These are phyloP conservation scores for Jackrogersella minutella DNA, from an alignment of 495 filamentous ascomycete genomes.

Conservation along the genomic window DNA sequence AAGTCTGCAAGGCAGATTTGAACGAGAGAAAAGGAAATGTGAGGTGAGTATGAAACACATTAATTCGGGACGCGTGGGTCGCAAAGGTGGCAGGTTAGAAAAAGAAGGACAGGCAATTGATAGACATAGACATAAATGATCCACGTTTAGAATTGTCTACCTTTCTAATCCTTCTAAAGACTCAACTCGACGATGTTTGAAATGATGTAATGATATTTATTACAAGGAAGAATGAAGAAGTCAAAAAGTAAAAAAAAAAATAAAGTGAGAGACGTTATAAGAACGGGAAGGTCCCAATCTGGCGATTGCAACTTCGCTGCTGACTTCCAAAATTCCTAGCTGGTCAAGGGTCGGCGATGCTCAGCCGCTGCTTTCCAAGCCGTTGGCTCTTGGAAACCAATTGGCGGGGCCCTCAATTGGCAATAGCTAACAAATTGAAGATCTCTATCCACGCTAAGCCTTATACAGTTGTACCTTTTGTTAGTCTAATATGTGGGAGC, in stretches of 20 bases:
- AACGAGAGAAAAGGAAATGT: constrained; percentile 35
- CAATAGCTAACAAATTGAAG: constrained; percentile 11
- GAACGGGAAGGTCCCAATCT: constrained; percentile 16
- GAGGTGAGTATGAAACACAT: constrained; percentile 40
- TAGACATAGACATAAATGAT: constrained; percentile 30
- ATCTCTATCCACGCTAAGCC: constrained; percentile 26
- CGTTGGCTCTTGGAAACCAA: constrained; percentile 8
- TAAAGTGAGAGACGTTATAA: neutral
- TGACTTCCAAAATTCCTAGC: constrained; percentile 18
- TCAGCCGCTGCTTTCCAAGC: constrained; percentile 32
- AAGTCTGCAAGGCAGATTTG: constrained; percentile 26
- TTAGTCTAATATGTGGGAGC: constrained; percentile 5
- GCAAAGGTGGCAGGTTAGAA: constrained; percentile 18
- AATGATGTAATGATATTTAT: neutral
- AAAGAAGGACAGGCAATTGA: constrained; percentile 31
- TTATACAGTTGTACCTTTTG: constrained; percentile 27
- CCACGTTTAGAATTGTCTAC: neutral
- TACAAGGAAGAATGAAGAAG: constrained; percentile 6
- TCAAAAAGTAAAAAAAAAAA: neutral
- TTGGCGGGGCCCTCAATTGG: neutral
- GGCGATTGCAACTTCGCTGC: constrained; percentile 17
- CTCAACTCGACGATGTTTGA: neutral
- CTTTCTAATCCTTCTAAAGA: constrained; percentile 6
- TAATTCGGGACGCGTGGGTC: constrained; percentile 40
- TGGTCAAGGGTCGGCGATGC: constrained; percentile 22